These are phyloP conservation scores for Penicillium paneum DNA, from an alignment of 2,329 filamentous ascomycete species.

Conservation along the genomic window DNA sequence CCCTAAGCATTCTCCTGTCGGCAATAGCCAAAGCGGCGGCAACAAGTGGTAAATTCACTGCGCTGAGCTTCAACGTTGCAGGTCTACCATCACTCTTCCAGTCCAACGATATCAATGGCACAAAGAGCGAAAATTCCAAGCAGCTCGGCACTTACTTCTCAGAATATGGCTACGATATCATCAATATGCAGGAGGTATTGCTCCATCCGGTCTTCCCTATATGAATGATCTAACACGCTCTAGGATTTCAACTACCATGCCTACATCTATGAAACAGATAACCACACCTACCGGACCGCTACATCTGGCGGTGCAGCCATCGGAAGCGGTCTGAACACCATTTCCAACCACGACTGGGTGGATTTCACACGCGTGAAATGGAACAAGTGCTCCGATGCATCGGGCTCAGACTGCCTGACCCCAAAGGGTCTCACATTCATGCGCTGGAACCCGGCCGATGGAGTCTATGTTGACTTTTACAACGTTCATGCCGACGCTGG, in stretches of 20 bases:
- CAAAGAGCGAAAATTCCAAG: conserved; percentile 58
- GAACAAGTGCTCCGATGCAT: conserved; percentile 51
- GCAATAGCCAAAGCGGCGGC: conserved; percentile 16
- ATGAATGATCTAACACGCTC: background rate
- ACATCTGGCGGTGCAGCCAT: conserved; percentile 64
- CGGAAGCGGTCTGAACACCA: conserved; percentile 62
- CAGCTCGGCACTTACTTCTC: conserved; percentile 57
- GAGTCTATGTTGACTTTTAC: conserved; percentile 61
- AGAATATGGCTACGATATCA: conserved; percentile 58
- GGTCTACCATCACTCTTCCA: conserved; percentile 56
- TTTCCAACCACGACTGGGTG: conserved; percentile 58
- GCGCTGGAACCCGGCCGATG: conserved; percentile 53
- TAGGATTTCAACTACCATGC: conserved; percentile 67
- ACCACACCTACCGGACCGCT: conserved; percentile 54
- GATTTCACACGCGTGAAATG: conserved; percentile 59
- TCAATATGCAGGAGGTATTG: conserved; percentile 61
- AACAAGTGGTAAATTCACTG: conserved; percentile 47
- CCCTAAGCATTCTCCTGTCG: conserved; percentile 2
- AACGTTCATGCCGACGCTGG: conserved; percentile 67
- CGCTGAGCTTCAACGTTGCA: conserved; percentile 59
- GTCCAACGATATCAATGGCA: conserved; percentile 59
- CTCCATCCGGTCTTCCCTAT: background rate
- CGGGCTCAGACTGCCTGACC: conserved; percentile 60
- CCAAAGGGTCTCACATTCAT: conserved; percentile 70
- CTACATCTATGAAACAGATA: conserved; percentile 56